These are phyloP conservation scores for Suillus luteus DNA, from an alignment of 768 basidiomycete species.

Conservation along the genomic window DNA sequence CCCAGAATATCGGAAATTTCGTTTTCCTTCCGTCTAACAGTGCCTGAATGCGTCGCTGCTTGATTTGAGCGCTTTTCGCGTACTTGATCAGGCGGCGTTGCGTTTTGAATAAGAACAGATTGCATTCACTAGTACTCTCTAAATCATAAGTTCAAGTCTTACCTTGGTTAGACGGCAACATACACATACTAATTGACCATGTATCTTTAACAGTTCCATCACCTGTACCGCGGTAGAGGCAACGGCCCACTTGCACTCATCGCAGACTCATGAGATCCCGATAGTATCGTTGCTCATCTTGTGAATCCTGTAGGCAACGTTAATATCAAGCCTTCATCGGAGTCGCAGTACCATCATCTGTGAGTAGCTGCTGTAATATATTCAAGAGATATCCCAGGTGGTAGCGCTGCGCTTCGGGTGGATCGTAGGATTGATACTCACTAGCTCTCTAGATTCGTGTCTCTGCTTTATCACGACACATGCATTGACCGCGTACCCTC, in stretches of 20 bases:
- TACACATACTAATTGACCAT: background rate
- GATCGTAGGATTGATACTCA: background rate
- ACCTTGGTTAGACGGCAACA: background rate
- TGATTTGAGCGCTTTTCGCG: background rate
- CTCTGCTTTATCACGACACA: background rate
- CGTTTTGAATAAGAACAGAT: background rate
- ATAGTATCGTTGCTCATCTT: background rate
- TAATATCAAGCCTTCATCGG: background rate
- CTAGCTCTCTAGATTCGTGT: background rate
- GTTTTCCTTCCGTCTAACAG: background rate
- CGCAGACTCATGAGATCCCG: background rate
- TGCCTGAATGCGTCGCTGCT: background rate
- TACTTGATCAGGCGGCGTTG: background rate
- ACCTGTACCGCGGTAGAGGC: background rate
- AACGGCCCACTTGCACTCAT: background rate
- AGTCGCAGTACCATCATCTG: background rate
- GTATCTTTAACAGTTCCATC: background rate
- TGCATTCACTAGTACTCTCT: background rate
- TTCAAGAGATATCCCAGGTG: background rate
- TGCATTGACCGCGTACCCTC: background rate
- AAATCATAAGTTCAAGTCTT: background rate
- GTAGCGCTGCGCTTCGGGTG: background rate
- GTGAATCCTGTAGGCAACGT: background rate
- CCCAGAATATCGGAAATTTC: background rate
- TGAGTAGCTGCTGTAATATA: background rate